Conservation (phyloP, 345 rosid species). For the Rhodamnia rubescens region DNA sequence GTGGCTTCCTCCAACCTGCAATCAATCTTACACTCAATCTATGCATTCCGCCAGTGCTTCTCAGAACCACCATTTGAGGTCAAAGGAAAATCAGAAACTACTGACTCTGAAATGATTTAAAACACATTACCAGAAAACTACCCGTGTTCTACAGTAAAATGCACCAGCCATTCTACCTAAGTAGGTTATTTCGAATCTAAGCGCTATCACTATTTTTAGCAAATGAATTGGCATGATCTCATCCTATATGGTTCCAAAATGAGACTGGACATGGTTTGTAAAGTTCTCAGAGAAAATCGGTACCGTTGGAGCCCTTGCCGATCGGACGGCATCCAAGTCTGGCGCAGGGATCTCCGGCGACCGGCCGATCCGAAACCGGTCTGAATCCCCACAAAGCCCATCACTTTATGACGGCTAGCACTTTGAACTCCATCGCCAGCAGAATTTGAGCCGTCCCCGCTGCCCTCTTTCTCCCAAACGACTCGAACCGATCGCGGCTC, state of each 20-base stretch:
- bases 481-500: constrained; percentile 58
- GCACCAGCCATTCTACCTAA: neutral
- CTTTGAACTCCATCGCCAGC: neutral
- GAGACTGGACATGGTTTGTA: neutral
- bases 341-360: constrained; percentile 67
- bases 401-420: constrained; percentile 53
- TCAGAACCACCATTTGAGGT: neutral
- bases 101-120: neutral
- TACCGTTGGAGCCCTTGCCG: constrained; percentile 77
- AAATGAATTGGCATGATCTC: neutral
- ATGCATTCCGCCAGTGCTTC: neutral
- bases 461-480: constrained; percentile 44
- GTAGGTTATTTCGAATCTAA: neutral
- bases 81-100: neutral
- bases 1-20: constrained; percentile 87
- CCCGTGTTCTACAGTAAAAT: neutral
- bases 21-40: neutral
- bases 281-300: neutral
- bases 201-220: neutral
- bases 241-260: neutral
- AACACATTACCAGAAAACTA: neutral
- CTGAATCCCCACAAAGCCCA: constrained; percentile 91
- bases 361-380: constrained; percentile 70
- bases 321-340: constrained; percentile 93
- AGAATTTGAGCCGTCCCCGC: neutral